Evolutionary conservation across 2,329 filamentous ascomycete species (phyloP).

Genomic region (Talaromyces sp.): DNA sequence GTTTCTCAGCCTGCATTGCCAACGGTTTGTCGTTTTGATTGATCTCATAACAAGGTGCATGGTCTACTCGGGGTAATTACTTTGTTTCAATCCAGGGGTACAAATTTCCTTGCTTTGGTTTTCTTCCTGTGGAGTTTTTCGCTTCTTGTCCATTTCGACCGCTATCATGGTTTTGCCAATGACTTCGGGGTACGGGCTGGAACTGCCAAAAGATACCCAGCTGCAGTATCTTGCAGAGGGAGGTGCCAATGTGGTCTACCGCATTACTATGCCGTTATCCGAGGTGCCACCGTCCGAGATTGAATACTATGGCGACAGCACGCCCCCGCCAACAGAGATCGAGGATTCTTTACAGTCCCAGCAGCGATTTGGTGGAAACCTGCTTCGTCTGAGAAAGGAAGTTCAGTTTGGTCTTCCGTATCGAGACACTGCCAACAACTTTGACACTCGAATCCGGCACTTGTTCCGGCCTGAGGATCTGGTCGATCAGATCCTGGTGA

Average conservation of each 20-base stretch:
- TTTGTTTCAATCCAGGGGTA: background rate
- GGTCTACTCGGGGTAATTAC: background rate
- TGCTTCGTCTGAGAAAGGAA: constrained; percentile 60
- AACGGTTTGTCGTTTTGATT: background rate
- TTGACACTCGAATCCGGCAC: constrained; percentile 43
- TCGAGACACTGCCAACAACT: constrained; percentile 38
- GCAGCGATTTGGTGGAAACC: constrained; percentile 34
- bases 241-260: constrained; percentile 71
- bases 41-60: background rate
- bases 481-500: constrained; percentile 52
- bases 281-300: constrained; percentile 20
- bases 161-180: constrained; percentile 19
- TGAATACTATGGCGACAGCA: constrained; percentile 13
- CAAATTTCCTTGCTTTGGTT: background rate
- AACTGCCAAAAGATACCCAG: constrained; percentile 30
- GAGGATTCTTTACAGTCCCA: constrained; percentile 5
- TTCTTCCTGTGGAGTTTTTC: background rate
- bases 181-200: constrained; percentile 26
- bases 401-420: constrained; percentile 50
- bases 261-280: constrained; percentile 40
- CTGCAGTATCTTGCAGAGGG: constrained; percentile 59
- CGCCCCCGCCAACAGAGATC: constrained; percentile 15
- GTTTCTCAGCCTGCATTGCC: background rate
- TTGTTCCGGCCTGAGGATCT: constrained; percentile 53
- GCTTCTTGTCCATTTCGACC: background rate